These are phyloP conservation scores for Tanacetum coccineum DNA, from an alignment of 129 eudicot species.

Conservation along the genomic window DNA sequence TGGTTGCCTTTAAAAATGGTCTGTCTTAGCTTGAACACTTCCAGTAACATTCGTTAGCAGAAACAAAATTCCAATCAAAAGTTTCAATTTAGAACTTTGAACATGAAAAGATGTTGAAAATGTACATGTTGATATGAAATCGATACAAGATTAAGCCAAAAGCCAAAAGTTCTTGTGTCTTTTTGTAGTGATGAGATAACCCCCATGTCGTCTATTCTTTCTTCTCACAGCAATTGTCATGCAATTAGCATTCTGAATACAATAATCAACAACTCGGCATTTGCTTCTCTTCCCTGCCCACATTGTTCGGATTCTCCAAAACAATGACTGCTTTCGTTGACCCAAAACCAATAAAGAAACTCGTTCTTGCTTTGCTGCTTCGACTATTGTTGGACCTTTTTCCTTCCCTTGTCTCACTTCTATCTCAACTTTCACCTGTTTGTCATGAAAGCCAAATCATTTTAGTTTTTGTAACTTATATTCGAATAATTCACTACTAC, in stretches of 20 bases:
- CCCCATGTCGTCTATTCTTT: slow-evolving; percentile 64
- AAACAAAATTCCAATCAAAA: neutral
- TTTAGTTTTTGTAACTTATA: neutral
- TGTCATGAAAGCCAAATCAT: neutral
- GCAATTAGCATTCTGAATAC: slow-evolving; percentile 63
- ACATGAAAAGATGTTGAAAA: neutral
- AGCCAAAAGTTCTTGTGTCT: slow-evolving; percentile 82
- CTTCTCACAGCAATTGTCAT: slow-evolving; percentile 74
- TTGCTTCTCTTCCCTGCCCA: slow-evolving; percentile 49
- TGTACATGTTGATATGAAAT: slow-evolving; percentile 13
- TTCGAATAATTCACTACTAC: neutral
- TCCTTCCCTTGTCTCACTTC: slow-evolving; percentile 52
- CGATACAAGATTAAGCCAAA: slow-evolving; percentile 45
- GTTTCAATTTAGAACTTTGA: neutral
- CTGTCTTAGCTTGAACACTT: no score
- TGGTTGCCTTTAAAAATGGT: no score
- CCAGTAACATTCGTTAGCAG: no score
- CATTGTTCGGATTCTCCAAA: slow-evolving; percentile 50
- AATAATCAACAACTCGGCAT: slow-evolving; percentile 44
- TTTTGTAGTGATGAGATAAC: slow-evolving; percentile 72
- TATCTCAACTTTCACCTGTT: slow-evolving; percentile 60
- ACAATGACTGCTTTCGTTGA: slow-evolving; percentile 46
- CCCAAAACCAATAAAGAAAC: slow-evolving; percentile 59
- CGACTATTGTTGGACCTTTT: slow-evolving; percentile 51
- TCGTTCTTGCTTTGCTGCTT: slow-evolving; percentile 48